Percentiles rank a stretch among this genome's conserved stretches.
Conservation (phyloP, 805 yeast species). For the Candida nanaspora region DNA sequence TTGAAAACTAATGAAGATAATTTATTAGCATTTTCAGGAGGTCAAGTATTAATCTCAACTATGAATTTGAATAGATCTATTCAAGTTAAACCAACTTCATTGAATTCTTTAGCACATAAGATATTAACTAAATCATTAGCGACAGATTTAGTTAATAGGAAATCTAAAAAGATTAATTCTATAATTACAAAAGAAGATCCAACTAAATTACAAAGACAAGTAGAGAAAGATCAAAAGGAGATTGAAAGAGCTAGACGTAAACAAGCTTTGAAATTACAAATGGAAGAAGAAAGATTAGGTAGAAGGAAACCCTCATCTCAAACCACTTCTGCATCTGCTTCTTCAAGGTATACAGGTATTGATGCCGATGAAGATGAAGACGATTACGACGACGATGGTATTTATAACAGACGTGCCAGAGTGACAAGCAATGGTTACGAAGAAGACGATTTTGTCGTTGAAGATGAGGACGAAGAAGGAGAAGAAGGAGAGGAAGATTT, state of each 20-base stretch:
- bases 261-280: slow-evolving; percentile 42
- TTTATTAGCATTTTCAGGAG: slow-evolving; percentile 63
- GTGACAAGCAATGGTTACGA: slow-evolving; percentile 19
- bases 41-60: slow-evolving; percentile 64
- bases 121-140: slow-evolving; percentile 68
- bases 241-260: slow-evolving; percentile 60
- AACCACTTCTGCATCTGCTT: slow-evolving; percentile 7
- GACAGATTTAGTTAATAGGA: slow-evolving; percentile 35
- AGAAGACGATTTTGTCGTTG: slow-evolving; percentile 28
- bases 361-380: slow-evolving; percentile 36
- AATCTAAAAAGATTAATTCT: slow-evolving; percentile 41
- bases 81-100: slow-evolving; percentile 84
- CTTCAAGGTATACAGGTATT: slow-evolving; percentile 26
- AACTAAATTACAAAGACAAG: slow-evolving; percentile 53
- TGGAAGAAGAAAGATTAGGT: slow-evolving; percentile 53
- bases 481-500: slow-evolving; percentile 26
- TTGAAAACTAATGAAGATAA: slow-evolving; percentile 58
- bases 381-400: slow-evolving; percentile 25
- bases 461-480: slow-evolving; percentile 25
- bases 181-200: slow-evolving; percentile 58
- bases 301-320: slow-evolving; percentile 21
- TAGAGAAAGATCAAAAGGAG: slow-evolving; percentile 61
- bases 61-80: slow-evolving; percentile 57
- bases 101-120: slow-evolving; percentile 76
- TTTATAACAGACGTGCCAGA: slow-evolving; percentile 9